Percentiles rank a stretch among this genome's conserved stretches.
Conservation (phyloP, 768 basidiomycete species). For the Tricholoma hemisulphureum region DNA sequence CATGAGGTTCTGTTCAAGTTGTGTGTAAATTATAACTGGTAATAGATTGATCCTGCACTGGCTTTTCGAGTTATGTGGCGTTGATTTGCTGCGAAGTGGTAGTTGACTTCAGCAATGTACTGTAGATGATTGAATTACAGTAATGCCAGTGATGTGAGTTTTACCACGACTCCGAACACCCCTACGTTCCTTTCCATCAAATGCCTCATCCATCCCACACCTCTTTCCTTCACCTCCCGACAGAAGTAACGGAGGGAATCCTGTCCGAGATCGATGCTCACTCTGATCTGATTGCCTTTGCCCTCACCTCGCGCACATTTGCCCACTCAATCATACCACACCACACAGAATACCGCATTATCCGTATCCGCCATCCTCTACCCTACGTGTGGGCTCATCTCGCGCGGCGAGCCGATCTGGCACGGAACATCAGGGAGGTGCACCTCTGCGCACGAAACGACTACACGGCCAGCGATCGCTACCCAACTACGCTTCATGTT, state of each 20-base stretch:
- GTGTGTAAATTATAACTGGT: no score
- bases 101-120: no score
- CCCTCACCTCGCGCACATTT: conserved; percentile 39
- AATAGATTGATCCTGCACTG: no score
- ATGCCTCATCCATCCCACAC: no score
- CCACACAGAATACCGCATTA: conserved; percentile 50
- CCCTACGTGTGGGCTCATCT: conserved; percentile 50
- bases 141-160: no score
- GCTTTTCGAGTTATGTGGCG: no score
- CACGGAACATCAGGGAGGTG: conserved; percentile 46
- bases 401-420: conserved; percentile 46
- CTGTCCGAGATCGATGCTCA: conserved; percentile 43
- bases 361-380: conserved; percentile 41
- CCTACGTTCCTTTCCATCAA: no score
- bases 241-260: conserved; percentile 48
- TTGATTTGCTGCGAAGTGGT: no score
- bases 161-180: no score
- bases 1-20: no score
- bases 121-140: no score
- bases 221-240: conserved; percentile 42
- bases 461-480: conserved; percentile 38
- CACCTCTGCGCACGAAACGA: conserved; percentile 42
- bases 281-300: conserved; percentile 43
- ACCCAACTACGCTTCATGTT: conserved; percentile 39
- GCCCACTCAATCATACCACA: conserved; percentile 40